A percentile compares a stretch with the other conserved stretches of the same genome.
Conservation (phyloP, 306 rosid species). For the Quercus aquifolioides region DNA sequence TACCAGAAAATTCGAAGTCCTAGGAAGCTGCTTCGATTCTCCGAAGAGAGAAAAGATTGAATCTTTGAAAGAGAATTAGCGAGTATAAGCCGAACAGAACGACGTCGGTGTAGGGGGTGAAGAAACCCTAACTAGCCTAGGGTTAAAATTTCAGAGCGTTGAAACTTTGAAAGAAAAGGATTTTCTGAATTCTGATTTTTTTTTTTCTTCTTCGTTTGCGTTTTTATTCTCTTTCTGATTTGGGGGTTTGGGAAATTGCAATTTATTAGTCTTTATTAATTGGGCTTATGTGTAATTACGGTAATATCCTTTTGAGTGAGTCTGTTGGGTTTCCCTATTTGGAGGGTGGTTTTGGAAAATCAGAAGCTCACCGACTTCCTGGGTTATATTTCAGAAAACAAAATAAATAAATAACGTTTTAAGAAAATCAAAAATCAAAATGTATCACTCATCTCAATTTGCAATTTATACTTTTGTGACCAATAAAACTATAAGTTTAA, state of each 20-base stretch:
- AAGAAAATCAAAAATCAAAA: too few relatives aligned
- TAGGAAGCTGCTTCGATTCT: not conserved
- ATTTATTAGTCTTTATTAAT: not conserved
- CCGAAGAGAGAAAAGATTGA: not conserved
- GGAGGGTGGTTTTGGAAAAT: not conserved
- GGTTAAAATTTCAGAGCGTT: too few relatives aligned
- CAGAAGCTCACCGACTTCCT: too few relatives aligned
- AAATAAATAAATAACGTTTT: too few relatives aligned
- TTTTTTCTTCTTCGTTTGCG: not conserved
- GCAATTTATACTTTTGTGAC: too few relatives aligned
- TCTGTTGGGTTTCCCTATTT: not conserved
- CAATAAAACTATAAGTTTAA: too few relatives aligned
- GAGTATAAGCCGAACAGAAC: not conserved
- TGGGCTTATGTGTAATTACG: not conserved
- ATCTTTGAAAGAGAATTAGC: too few relatives aligned
- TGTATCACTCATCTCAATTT: too few relatives aligned
- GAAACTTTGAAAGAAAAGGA: too few relatives aligned
- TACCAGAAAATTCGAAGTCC: not conserved
- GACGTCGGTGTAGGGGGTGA: not conserved
- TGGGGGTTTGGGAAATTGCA: too few relatives aligned
- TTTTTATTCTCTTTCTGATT: not conserved
- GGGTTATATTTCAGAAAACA: too few relatives aligned
- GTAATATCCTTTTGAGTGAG: not conserved
- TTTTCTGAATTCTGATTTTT: too few relatives aligned
- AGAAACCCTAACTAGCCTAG: not conserved